A percentile compares a stretch with the other conserved stretches of the same genome.
Conservation (phyloP, 2,329 filamentous ascomycete genomes). For the Alternaria longipes region DNA sequence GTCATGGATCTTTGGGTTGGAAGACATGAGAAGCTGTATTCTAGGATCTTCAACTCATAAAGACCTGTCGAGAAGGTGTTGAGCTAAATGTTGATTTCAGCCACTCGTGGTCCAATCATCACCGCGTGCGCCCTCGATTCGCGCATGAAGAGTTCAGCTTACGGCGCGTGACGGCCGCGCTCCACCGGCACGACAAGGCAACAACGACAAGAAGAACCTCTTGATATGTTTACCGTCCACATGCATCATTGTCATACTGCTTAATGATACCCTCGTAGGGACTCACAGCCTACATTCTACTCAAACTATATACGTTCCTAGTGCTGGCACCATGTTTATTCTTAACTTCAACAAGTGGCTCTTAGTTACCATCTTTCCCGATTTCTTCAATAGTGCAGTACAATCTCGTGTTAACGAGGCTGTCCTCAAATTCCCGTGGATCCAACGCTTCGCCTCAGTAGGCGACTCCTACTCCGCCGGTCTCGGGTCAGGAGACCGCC, state of each 20-base stretch:
- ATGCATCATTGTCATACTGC: too few species aligned
- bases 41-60: constrained; percentile 85
- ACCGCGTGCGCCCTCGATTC: constrained; percentile 28
- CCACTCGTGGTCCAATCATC: constrained; percentile 3
- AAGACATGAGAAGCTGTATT: constrained; percentile 83
- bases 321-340: constrained; percentile 11
- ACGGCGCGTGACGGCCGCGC: constrained; percentile 22
- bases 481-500: constrained; percentile 35
- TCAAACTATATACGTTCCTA: not conserved
- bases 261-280: not conserved
- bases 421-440: constrained; percentile 21
- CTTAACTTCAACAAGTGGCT: constrained; percentile 8
- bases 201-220: constrained; percentile 7
- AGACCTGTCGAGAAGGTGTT: not conserved
- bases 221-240: not conserved
- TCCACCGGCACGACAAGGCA: constrained; percentile 14
- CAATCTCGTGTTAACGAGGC: not conserved
- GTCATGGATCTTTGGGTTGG: constrained; percentile 85
- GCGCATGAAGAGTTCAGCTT: constrained; percentile 16
- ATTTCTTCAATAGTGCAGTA: not conserved
- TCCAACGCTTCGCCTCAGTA: constrained; percentile 39
- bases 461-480: constrained; percentile 47
- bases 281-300: not conserved
- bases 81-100: not conserved
- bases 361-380: not conserved